Percentiles rank a stretch among this genome's conserved stretches.
These are phyloP conservation scores for Rhizopogon rudus DNA, from an alignment of 768 basidiomycete species.

Conservation along the genomic window DNA sequence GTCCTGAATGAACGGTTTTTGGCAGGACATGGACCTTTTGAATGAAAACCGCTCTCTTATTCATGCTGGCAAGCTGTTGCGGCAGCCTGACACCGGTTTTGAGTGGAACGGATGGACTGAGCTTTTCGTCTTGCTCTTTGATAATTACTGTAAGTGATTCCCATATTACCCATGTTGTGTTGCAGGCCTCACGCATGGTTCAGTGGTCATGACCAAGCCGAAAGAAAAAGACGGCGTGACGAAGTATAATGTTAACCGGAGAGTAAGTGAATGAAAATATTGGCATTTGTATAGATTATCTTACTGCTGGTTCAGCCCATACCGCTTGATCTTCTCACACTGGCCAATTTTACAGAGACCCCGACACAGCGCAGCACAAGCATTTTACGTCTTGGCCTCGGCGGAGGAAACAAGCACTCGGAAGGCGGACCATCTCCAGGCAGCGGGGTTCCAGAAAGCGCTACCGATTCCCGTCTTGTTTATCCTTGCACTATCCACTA, in stretches of 20 bases:
- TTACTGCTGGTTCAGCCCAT: slow-evolving; percentile 59
- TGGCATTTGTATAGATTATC: neutral
- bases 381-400: slow-evolving; percentile 58
- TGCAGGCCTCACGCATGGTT: slow-evolving; percentile 6
- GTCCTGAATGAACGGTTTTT: neutral
- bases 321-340: slow-evolving; percentile 83
- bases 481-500: slow-evolving; percentile 89
- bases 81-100: slow-evolving; percentile 86
- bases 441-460: slow-evolving; percentile 30
- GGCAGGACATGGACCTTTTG: slow-evolving; percentile 82
- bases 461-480: slow-evolving; percentile 66
- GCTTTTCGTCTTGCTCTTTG: slow-evolving; percentile 86
- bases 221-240: slow-evolving; percentile 72
- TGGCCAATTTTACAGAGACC: slow-evolving; percentile 78
- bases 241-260: slow-evolving; percentile 75
- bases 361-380: slow-evolving; percentile 73
- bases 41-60: slow-evolving; percentile 81
- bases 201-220: slow-evolving; percentile 87
- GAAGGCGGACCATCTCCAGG: slow-evolving; percentile 24
- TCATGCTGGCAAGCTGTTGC: slow-evolving; percentile 74
- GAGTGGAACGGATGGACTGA: slow-evolving; percentile 91
- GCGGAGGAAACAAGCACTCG: slow-evolving; percentile 34
- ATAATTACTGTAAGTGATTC: slow-evolving; percentile 76
- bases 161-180: neutral
- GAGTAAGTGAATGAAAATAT: slow-evolving; percentile 42